Evolutionary conservation across 495 filamentous ascomycete genomes (phyloP).

Genomic region (Hamigera avellanea): DNA sequence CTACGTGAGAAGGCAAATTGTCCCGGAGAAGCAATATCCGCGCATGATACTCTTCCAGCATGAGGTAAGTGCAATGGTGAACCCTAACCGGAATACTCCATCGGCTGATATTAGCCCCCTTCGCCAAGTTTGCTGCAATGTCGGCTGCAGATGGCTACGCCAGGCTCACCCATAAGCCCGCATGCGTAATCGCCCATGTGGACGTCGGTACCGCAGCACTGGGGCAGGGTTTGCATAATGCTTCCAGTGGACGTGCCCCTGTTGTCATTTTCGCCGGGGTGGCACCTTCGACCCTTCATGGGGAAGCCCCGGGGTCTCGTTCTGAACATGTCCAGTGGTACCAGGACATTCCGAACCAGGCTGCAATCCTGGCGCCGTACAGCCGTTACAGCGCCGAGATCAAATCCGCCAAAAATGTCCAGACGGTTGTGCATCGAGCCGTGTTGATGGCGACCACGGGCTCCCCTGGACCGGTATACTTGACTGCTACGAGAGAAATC

Average conservation of each 20-base stretch:
- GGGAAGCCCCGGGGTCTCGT: conserved; percentile 13
- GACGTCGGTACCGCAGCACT: conserved; percentile 18
- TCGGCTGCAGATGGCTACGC: conserved; percentile 18
- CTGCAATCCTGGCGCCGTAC: conserved; percentile 12
- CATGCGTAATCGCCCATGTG: conserved; percentile 16
- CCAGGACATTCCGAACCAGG: conserved; percentile 18
- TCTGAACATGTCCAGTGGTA: conserved; percentile 18
- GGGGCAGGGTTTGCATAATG: conserved; percentile 17
- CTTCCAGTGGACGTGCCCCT: conserved; percentile 14
- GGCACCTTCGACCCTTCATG: conserved; percentile 10
- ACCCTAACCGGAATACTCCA: too few relatives aligned
- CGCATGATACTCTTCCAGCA: conserved; percentile 18
- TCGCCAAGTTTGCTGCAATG: conserved; percentile 15
- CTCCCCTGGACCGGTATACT: conserved; percentile 16
- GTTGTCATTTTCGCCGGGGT: conserved; percentile 18
- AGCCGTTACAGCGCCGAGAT: conserved; percentile 16
- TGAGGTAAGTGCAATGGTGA: conserved; percentile 13
- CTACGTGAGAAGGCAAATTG: conserved; percentile 12
- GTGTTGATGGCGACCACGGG: conserved; percentile 16
- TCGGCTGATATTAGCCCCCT: background rate
- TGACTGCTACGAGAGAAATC: conserved; percentile 20
- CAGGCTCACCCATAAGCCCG: conserved; percentile 11
- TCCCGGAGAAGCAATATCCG: conserved; percentile 9
- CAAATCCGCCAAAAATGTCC: conserved; percentile 11
- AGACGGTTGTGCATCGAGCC: conserved; percentile 13